These are phyloP conservation scores for Rhizopus arrhizus DNA, from an alignment of 371 early-diverging fungal genomes.

Conservation along the genomic window DNA sequence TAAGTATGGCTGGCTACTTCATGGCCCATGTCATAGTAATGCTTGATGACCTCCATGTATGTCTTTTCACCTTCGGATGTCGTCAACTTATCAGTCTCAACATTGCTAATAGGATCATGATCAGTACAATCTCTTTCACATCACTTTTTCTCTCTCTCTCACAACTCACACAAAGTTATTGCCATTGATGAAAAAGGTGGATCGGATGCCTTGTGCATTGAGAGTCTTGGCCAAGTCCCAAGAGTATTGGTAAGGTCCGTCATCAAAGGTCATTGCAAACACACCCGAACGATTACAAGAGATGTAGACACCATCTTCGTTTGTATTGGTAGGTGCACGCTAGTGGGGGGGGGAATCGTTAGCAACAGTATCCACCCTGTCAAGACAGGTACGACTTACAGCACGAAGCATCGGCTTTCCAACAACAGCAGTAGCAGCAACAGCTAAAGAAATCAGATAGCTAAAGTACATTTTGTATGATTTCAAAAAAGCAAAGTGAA, in stretches of 20 bases:
- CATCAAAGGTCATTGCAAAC: conserved; percentile 55
- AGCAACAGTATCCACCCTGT: not conserved
- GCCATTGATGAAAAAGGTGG: conserved; percentile 57
- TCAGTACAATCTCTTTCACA: conserved; percentile 12
- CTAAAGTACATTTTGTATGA: not conserved
- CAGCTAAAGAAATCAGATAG: not conserved
- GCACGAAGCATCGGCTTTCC: not conserved
- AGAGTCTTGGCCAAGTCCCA: conserved; percentile 40
- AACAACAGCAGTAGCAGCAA: not conserved
- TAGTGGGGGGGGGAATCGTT: conserved; percentile 12
- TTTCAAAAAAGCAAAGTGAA: too few relatives aligned
- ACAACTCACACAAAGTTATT: conserved; percentile 39
- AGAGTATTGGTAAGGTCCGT: conserved; percentile 44
- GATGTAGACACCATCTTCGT: conserved; percentile 15
- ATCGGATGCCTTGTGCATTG: conserved; percentile 33
- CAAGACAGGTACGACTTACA: conserved; percentile 9
- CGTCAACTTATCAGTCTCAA: conserved; percentile 5
- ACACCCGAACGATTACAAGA: conserved; percentile 38
- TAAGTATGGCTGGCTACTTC: conserved; percentile 49
- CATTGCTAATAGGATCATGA: conserved; percentile 28
- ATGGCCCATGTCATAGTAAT: conserved; percentile 22
- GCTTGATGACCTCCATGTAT: conserved; percentile 23
- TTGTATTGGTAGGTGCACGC: not conserved
- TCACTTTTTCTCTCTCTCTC: conserved; percentile 6
- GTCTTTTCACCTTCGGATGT: conserved; percentile 25